Percentiles rank a stretch among this genome's conserved stretches.
Evolutionary conservation across 1,284 basidiomycete genomes (phyloP).

Genomic region (Pterulicium gracile): DNA sequence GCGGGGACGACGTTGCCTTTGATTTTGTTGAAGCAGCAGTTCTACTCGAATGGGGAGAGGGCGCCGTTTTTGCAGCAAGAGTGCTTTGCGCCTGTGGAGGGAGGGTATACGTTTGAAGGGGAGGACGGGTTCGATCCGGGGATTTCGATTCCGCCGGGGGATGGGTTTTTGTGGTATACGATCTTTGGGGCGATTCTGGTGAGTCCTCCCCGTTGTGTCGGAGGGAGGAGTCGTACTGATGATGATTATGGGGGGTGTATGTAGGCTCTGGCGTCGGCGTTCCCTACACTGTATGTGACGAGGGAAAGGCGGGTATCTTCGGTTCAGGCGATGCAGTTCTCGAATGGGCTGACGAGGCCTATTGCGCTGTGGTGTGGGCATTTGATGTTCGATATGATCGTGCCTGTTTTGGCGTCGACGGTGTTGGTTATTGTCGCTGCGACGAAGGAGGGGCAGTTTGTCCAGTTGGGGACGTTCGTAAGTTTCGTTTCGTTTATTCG

Average conservation of each 20-base stretch:
- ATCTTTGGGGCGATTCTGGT: slow-evolving; percentile 67
- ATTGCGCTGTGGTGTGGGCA: slow-evolving; percentile 73
- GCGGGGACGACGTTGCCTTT: slow-evolving; percentile 56
- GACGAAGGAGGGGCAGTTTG: slow-evolving; percentile 47
- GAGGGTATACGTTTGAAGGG: slow-evolving; percentile 40
- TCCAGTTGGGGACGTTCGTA: slow-evolving; percentile 60
- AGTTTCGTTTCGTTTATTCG: too few relatives aligned
- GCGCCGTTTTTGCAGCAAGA: slow-evolving; percentile 21
- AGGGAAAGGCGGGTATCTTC: slow-evolving; percentile 48
- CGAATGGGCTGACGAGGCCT: slow-evolving; percentile 67
- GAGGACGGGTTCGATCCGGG: slow-evolving; percentile 45
- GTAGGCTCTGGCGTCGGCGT: slow-evolving; percentile 67
- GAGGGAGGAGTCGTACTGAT: too few relatives aligned
- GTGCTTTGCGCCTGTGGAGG: slow-evolving; percentile 31
- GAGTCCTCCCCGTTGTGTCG: slow-evolving; percentile 11
- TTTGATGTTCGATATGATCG: slow-evolving; percentile 62
- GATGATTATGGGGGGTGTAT: not conserved
- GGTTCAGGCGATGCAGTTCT: slow-evolving; percentile 70
- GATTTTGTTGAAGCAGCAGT: slow-evolving; percentile 40
- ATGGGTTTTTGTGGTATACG: slow-evolving; percentile 54
- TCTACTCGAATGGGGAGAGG: slow-evolving; percentile 30
- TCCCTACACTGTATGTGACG: slow-evolving; percentile 70
- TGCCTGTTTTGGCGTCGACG: slow-evolving; percentile 44
- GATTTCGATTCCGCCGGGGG: slow-evolving; percentile 39
- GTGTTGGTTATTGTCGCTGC: slow-evolving; percentile 56